Evolutionary conservation across 352 stramenopile species (phyloP).

Genomic region (Pythium scleroteichum): DNA sequence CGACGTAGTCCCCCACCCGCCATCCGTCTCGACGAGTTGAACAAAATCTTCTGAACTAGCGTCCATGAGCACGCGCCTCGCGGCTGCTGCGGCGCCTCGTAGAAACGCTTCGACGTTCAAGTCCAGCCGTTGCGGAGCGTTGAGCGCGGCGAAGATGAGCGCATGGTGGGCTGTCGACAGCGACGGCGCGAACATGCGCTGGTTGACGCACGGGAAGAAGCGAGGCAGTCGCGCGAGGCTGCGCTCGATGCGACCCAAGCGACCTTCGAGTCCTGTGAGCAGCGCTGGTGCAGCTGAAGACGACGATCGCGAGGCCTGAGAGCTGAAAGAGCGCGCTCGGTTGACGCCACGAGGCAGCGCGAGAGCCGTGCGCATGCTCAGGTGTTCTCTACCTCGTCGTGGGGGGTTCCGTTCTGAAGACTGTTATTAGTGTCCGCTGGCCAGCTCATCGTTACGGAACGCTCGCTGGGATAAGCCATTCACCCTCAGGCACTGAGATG

Average conservation of each 20-base stretch:
- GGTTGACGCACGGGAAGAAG: neutral
- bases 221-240: constrained; percentile 9
- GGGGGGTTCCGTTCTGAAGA: too few relatives aligned
- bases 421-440: too few relatives aligned
- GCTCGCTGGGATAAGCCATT: too few relatives aligned
- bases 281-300: constrained; percentile 1
- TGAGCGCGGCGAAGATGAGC: constrained; percentile 11
- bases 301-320: constrained; percentile 4
- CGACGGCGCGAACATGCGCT: constrained; percentile 18
- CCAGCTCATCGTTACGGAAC: too few relatives aligned
- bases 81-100: constrained; percentile 6
- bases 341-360: too few relatives aligned
- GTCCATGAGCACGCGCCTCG: constrained; percentile 15
- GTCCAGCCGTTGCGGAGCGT: constrained; percentile 24
- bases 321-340: constrained; percentile 3
- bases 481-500: too few relatives aligned
- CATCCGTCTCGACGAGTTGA: neutral
- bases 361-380: too few relatives aligned
- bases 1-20: neutral
- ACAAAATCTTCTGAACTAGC: constrained; percentile 8
- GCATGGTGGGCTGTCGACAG: constrained; percentile 20
- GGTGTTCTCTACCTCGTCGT: too few relatives aligned
- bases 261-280: constrained; percentile 13
- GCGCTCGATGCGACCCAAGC: neutral
- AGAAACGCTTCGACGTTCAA: constrained; percentile 20